A percentile compares a stretch with the other conserved stretches of the same genome.
Conservation (phyloP, 768 basidiomycete genomes). For the Epithele typhae region DNA sequence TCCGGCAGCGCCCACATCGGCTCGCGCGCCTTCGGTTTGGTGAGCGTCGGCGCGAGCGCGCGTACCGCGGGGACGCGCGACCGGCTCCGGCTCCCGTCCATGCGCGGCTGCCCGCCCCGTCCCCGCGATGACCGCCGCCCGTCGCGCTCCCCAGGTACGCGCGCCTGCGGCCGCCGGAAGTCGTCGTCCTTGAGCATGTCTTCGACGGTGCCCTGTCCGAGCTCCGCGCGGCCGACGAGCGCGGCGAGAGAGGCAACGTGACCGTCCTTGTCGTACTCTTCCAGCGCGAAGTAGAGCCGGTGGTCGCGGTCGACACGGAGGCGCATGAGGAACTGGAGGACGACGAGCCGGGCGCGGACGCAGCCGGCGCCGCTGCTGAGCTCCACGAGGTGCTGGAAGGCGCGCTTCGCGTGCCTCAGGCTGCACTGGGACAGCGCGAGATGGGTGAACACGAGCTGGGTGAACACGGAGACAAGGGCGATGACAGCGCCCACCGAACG, state of each 20-base stretch:
- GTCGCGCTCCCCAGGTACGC: constrained; percentile 46
- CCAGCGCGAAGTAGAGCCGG: constrained; percentile 64
- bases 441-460: constrained; percentile 68
- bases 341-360: constrained; percentile 57
- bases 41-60: constrained; percentile 13
- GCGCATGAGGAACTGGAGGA: constrained; percentile 84
- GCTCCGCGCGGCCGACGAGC: constrained; percentile 52
- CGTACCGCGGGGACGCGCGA: constrained; percentile 49
- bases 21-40: constrained; percentile 26
- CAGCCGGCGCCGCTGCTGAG: constrained; percentile 45
- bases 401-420: constrained; percentile 45
- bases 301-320: constrained; percentile 90
- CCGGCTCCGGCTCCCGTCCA: constrained; percentile 54
- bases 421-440: constrained; percentile 44
- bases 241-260: constrained; percentile 55
- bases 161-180: constrained; percentile 42
- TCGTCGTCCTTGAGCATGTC: constrained; percentile 28
- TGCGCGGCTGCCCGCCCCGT: constrained; percentile 38
- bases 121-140: constrained; percentile 51
- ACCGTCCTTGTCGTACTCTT: constrained; percentile 51
- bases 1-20: constrained; percentile 73
- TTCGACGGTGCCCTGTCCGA: constrained; percentile 18
- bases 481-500: constrained; percentile 57
- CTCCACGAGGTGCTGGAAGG: constrained; percentile 50
- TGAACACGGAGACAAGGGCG: constrained; percentile 62